Base-by-base conservation (phyloP, 1,284 basidiomycete genomes). In the Heimioporus retisporus region DNA sequence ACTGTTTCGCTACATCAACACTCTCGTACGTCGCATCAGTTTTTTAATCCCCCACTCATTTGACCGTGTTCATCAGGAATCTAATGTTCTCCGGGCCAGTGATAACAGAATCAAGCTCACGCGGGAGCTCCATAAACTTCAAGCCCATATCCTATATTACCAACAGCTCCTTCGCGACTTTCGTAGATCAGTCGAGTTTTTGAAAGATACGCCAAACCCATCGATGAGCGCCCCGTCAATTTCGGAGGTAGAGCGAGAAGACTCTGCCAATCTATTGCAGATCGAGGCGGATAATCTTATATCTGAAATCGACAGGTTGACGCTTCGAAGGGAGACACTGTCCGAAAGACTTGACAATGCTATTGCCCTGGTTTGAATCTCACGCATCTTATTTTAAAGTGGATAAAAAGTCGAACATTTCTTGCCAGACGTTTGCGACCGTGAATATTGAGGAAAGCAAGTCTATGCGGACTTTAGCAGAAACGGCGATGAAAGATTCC, bases 91-190 rank as follows among this genome's bases (percentile, higher is more conserved):
- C 21, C 64, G 64, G 15, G 66, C 50, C 4, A 79, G 80, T 55
- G 75, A 84, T 42, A 78, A 35, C 35, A 4, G 35, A 35, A 8
- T 83, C 13, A 68, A 76, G 25, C 75, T 84, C 21, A 84, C 84
- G 2, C 81, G 81, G 59, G 82, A 88, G 68, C 75, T 89, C 18
- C 87, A 89, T 70, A 78, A 80, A 59, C 71, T 89, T 21, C 85
- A 85, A 59, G 87, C 88, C 2, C 82, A 87, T 70, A 77, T 88
- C 21, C 73, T 88, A 46, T 82, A 86, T 65, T 87, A 88, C 69
- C 77, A 81, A 14, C 82, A 82, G 13, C 81, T 89, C 19, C 81
- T 89, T 40, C 77, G 80, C 44, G 85, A 88, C 65, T 88, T 89
- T 73, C 72, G 73, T 15, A 84, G 84, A 60, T 82, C 85, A 0